Evolutionary conservation across 23 red algal species (phyloP).

Genomic region (Gracilaria domingensis): DNA sequence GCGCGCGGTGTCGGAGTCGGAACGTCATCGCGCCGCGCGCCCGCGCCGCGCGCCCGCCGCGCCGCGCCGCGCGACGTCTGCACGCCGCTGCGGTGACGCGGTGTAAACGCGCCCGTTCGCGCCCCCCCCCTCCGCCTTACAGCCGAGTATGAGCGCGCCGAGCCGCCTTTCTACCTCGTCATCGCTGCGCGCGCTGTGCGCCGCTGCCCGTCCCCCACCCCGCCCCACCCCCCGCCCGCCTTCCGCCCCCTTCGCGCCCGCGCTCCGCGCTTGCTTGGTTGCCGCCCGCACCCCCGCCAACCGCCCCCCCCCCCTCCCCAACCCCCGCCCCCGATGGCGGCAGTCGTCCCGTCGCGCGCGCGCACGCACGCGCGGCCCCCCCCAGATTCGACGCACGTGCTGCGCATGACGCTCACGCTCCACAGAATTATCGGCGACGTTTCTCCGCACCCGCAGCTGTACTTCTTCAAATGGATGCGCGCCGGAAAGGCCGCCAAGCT

Average conservation of each 20-base stretch:
- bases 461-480: conserved; percentile 63
- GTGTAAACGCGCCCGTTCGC: conserved; percentile 23
- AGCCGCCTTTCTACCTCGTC: not conserved
- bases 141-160: conserved; percentile 6
- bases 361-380: conserved; percentile 48
- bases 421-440: conserved; percentile 29
- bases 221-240: not conserved
- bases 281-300: not conserved
- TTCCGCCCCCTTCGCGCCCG: too few species aligned
- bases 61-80: not conserved
- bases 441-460: conserved; percentile 33
- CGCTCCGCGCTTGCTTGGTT: not conserved
- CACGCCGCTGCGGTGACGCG: not conserved
- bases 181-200: not conserved
- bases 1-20: conserved; percentile 63
- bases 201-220: not conserved
- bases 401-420: conserved; percentile 45
- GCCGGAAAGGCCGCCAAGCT: conserved; percentile 41
- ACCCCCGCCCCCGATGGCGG: conserved; percentile 44
- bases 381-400: not conserved
- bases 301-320: not conserved
- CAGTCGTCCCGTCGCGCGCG: conserved; percentile 53
- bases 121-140: not conserved
- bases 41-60: not conserved
- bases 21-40: conserved; percentile 31